Conservation (phyloP, 2,329 filamentous ascomycete genomes). For the Xylariaceae sp. region DNA sequence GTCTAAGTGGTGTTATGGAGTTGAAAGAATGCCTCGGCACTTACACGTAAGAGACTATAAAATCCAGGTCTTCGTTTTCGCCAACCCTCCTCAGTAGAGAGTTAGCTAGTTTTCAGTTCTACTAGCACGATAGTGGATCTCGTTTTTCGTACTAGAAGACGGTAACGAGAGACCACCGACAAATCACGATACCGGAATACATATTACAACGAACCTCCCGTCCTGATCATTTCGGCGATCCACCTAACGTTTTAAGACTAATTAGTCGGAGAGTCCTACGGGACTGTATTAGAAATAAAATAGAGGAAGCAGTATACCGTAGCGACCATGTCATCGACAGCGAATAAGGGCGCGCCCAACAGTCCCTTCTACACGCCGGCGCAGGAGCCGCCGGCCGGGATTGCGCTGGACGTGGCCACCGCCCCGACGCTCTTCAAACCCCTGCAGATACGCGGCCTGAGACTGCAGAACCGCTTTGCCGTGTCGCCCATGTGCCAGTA, state of each 20-base stretch:
- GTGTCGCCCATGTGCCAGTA: constrained; percentile 67
- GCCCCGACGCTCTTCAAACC: constrained; percentile 60
- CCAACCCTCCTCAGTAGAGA: background rate
- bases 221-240: constrained; percentile 21
- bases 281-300: background rate
- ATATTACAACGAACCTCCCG: constrained; percentile 6
- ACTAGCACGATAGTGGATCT: background rate
- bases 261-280: too few relatives aligned
- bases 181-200: background rate
- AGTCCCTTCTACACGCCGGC: constrained; percentile 58
- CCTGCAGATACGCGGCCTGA: constrained; percentile 55
- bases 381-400: constrained; percentile 55
- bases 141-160: background rate
- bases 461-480: constrained; percentile 59
- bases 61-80: background rate
- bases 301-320: background rate
- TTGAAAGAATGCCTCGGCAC: background rate
- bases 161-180: background rate
- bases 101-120: background rate
- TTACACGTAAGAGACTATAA: background rate
- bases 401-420: constrained; percentile 44
- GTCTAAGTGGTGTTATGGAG: background rate
- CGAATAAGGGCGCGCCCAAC: constrained; percentile 45
- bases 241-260: too few relatives aligned
- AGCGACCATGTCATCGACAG: constrained; percentile 30